Evolutionary conservation across 495 filamentous ascomycete species (phyloP).

Genomic region (Platismatia glauca): DNA sequence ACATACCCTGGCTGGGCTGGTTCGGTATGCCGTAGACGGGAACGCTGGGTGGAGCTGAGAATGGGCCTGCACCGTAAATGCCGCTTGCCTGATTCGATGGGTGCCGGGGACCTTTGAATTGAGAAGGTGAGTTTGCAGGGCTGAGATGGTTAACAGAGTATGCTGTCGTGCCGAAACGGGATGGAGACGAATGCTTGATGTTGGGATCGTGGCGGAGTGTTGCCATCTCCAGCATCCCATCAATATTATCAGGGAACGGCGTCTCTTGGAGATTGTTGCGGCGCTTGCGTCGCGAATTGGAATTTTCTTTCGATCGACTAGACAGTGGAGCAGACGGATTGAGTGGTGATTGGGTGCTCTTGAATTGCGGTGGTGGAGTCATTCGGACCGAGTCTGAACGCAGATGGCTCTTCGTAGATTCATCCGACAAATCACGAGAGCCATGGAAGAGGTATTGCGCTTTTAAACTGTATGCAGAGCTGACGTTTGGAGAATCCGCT

Average conservation of each 20-base stretch:
- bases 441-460: not conserved
- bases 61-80: not conserved
- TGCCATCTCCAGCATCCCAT: not conserved
- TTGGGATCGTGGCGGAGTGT: not conserved
- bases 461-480: not conserved
- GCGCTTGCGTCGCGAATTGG: not conserved
- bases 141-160: not conserved
- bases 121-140: not conserved
- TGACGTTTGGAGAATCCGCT: not conserved
- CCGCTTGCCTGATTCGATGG: not conserved
- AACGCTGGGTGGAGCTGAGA: constrained; percentile 1
- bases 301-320: not conserved
- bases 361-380: not conserved
- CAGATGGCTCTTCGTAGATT: not conserved
- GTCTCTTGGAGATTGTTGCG: not conserved
- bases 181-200: not conserved
- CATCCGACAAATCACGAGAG: not conserved
- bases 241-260: not conserved
- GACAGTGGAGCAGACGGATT: not conserved
- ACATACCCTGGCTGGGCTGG: not conserved
- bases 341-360: not conserved
- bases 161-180: not conserved
- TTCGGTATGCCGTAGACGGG: not conserved
- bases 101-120: not conserved
- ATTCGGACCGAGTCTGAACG: not conserved